phyloP scores from a whole-genome alignment of 805 yeast species.

The Candida ovalis region DNA sequence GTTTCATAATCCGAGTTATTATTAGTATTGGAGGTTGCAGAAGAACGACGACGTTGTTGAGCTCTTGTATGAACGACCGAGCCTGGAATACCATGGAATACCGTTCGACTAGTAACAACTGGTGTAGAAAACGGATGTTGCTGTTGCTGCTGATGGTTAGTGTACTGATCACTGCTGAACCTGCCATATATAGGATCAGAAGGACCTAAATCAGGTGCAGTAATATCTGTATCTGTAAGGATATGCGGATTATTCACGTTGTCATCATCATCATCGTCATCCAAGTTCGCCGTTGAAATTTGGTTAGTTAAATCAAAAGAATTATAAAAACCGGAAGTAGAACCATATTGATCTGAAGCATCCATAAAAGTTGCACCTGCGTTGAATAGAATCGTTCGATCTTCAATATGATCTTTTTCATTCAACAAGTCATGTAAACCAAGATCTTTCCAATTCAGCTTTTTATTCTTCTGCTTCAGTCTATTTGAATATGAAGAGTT shows the following conservation, averaged over 20 bases:
- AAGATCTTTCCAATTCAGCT: conserved; percentile 31
- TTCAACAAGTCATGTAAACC: conserved; percentile 22
- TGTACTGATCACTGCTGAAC: neutral
- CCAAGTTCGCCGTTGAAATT: conserved; percentile 2
- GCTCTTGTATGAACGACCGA: conserved; percentile 6
- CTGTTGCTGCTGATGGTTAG: conserved; percentile 2
- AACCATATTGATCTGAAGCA: neutral
- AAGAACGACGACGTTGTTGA: conserved; percentile 12
- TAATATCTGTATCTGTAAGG: conserved; percentile 5
- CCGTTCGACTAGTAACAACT: conserved; percentile 17
- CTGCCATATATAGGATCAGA: neutral
- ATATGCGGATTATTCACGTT: conserved; percentile 3
- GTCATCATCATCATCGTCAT: conserved; percentile 7
- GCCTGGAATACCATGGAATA: conserved; percentile 9
- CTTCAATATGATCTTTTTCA: conserved; percentile 16
- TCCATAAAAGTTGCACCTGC: conserved; percentile 14
- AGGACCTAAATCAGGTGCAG: neutral
- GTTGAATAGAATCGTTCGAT: conserved; percentile 23
- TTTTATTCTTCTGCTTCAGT: conserved; percentile 23
- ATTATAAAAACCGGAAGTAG: neutral
- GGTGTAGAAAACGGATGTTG: conserved; percentile 17
- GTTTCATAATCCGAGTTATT: conserved; percentile 9
- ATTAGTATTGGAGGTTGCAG: conserved; percentile 4
- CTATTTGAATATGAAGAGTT: conserved; percentile 27
- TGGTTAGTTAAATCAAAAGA: conserved; percentile 11